Conservation (phyloP, 2,329 filamentous ascomycete species). For the Diaporthe capsici region DNA sequence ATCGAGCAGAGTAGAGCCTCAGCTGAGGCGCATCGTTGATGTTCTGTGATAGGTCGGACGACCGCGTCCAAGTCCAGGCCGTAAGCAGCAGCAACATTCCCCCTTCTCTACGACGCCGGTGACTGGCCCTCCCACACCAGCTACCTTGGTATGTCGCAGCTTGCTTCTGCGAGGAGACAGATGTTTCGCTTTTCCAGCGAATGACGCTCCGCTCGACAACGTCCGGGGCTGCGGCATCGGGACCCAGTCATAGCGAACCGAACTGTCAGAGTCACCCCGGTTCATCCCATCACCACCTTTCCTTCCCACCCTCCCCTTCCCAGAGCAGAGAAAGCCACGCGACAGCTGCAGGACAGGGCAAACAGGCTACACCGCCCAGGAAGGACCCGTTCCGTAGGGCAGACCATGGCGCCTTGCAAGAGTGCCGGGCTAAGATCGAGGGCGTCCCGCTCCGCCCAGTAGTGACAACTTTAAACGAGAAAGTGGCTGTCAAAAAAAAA, state of each 20-base stretch:
- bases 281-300: constrained; percentile 6
- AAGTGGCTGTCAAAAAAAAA: constrained; percentile 13
- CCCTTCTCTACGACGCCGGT: constrained; percentile 14
- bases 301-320: not conserved
- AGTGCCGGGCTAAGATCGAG: constrained; percentile 22
- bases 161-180: constrained; percentile 16
- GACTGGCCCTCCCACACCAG: not conserved
- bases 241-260: constrained; percentile 4
- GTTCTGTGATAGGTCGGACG: constrained; percentile 36
- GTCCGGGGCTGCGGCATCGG: constrained; percentile 11
- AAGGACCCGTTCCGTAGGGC: not conserved
- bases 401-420: constrained; percentile 27
- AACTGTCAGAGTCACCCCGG: constrained; percentile 15
- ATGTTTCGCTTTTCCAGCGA: constrained; percentile 19
- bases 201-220: constrained; percentile 10
- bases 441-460: constrained; percentile 27
- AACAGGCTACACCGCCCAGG: not conserved
- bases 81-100: constrained; percentile 33
- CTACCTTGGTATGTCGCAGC: constrained; percentile 22
- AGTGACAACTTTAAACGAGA: constrained; percentile 27
- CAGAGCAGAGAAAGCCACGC: constrained; percentile 9
- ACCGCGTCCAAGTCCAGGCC: constrained; percentile 8
- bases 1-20: constrained; percentile 36
- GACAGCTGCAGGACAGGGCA: constrained; percentile 13
- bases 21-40: constrained; percentile 36